Percentiles rank a stretch among this genome's conserved stretches.
phyloP scores from a whole-genome alignment of 192 early-diverging fungal genomes.

The Dimargaris xerosporica region DNA sequence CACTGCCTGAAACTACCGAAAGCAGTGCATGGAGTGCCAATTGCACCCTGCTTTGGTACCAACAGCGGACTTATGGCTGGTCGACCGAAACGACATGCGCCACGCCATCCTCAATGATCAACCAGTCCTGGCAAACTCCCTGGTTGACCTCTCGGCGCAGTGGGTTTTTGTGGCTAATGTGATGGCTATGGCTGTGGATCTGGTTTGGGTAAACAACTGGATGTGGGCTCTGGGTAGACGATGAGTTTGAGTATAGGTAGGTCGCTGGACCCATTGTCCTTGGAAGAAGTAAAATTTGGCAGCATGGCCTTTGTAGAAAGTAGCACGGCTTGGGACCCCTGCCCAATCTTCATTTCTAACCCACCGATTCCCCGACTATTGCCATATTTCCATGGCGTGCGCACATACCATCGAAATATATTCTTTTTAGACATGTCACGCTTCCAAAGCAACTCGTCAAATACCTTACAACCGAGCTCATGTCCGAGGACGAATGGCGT shows the following conservation, averaged over 20 bases:
- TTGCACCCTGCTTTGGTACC: neutral
- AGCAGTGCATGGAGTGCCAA: neutral
- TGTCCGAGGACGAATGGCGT: conserved; percentile 17
- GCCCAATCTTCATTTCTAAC: neutral
- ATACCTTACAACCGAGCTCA: conserved; percentile 15
- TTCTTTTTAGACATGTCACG: conserved; percentile 11
- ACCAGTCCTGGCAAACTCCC: neutral
- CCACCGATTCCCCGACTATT: neutral
- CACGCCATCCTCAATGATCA: neutral
- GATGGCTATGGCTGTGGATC: too few relatives aligned
- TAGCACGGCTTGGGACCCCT: neutral
- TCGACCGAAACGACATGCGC: neutral
- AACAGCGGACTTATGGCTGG: neutral
- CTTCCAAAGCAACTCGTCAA: conserved; percentile 14
- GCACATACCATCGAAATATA: neutral
- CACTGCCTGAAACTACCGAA: neutral
- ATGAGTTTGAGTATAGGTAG: neutral
- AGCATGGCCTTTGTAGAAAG: too few relatives aligned
- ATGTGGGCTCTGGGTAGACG: too few relatives aligned
- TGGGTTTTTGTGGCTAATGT: neutral
- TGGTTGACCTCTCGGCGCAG: neutral
- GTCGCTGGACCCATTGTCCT: neutral
- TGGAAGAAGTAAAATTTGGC: neutral
- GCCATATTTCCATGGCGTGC: neutral
- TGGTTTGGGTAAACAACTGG: too few relatives aligned